Conservation (phyloP, 306 rosid genomes). For the Dalbergia cochinchinensis region DNA sequence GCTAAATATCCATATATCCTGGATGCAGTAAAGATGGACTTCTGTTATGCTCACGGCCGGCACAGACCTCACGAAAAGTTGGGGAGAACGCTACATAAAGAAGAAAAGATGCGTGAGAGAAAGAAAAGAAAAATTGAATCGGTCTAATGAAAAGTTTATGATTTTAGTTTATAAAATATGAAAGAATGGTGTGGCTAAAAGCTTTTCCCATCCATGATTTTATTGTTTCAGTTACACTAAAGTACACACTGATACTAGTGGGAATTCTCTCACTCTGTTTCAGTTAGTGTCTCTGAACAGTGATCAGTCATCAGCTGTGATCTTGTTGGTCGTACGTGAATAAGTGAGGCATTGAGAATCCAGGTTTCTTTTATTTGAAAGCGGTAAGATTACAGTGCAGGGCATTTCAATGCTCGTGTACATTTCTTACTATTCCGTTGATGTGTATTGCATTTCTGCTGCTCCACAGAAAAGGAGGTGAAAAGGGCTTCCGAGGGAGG, state of each 20-base stretch:
- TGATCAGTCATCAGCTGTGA: background rate
- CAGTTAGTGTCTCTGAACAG: background rate
- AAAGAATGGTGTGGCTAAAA: background rate
- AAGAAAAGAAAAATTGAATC: background rate
- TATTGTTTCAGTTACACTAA: no score
- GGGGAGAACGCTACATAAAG: background rate
- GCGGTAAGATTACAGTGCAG: background rate
- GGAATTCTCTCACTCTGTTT: background rate
- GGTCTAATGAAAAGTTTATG: background rate
- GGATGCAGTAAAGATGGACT: background rate
- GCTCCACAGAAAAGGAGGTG: background rate
- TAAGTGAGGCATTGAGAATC: background rate
- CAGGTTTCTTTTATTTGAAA: background rate
- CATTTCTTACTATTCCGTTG: background rate
- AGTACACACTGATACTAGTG: background rate
- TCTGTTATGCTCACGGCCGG: background rate
- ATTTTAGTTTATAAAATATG: no score
- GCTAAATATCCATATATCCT: background rate
- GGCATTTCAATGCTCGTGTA: background rate
- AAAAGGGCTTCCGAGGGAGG: background rate
- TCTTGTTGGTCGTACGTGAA: background rate
- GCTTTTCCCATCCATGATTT: background rate
- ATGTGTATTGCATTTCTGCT: background rate
- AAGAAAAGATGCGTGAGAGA: background rate
- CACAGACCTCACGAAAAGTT: background rate